Base-by-base conservation (phyloP, 1,139 yeast species). In the Geotrichum carabidarum region DNA sequence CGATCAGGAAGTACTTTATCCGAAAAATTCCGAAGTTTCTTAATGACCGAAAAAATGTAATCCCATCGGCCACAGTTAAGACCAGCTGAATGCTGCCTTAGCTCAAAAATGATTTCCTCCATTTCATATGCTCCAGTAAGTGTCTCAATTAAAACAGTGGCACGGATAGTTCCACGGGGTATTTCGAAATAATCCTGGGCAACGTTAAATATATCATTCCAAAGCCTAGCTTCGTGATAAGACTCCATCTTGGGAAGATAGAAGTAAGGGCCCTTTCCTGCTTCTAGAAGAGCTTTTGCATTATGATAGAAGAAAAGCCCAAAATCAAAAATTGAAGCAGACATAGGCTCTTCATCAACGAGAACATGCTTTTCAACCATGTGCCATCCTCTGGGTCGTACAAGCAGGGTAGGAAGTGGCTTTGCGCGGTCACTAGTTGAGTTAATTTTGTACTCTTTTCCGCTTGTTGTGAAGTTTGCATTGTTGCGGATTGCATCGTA, bases 321-420 rank as follows among this genome's bases (percentile, higher is more conserved):
- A 71, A 86, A 86, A 72, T 86, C 94, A 63, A 86, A 83, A 59
- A 86, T 77, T 59, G 84, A 84, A 45, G 89, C 94, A 50, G 84
- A 74, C 53, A 85, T 80, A 54, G 88, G 85, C 71, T 83, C 83
- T 51, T 90, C 91, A 65, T 86, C 93, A 60, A 86, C 83, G 50
- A 77, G 65, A 58, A 86, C 78, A 69, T 86, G 93, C 70, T 78
- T 80, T 71, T 86, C 94, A 50, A 77, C 80, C 70, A 86, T 77
- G 71, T 86, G 94, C 94, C 94, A 86, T 54, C 94, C 94, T 71
- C 94, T 80, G 61, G 94, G 93, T 68, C 94, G 81, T 58, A 85
- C 89, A 72, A 86, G 82, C 70, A 86, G 76, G 50, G 93, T 85
- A 58, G 93, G 93, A 57, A 83, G 74, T 63, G 79, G 81, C 52